phyloP scores from a whole-genome alignment of 345 rosid genomes.

The Draba incana region DNA sequence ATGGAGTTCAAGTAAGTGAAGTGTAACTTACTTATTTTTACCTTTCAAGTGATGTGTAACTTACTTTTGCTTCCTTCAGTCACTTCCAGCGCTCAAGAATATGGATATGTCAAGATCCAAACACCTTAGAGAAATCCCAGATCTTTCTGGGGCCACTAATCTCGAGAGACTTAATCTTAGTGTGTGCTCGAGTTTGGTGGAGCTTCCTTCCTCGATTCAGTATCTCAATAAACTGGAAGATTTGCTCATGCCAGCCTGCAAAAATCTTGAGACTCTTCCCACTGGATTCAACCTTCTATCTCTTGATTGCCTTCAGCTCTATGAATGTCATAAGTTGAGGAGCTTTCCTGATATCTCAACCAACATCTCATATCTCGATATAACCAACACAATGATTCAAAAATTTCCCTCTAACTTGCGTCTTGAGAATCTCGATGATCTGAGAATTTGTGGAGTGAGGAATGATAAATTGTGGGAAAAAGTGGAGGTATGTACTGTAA shows the following conservation, averaged over 20 bases:
- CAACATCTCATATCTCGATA: not conserved
- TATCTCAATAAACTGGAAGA: conserved; percentile 11
- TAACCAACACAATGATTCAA: not conserved
- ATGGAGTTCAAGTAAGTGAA: not conserved
- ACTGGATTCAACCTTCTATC: not conserved
- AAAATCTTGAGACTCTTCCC: not conserved
- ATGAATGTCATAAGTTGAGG: conserved; percentile 22
- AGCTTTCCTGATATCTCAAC: conserved; percentile 27
- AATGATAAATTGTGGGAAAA: conserved; percentile 11
- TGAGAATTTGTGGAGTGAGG: not conserved
- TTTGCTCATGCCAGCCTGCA: conserved; percentile 1
- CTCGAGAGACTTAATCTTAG: conserved; percentile 15
- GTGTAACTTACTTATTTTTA: no score
- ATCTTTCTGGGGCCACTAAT: conserved; percentile 17
- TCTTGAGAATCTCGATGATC: conserved; percentile 10
- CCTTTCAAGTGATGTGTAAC: no score
- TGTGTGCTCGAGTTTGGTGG: conserved; percentile 19
- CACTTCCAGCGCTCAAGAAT: no score
- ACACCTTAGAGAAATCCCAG: conserved; percentile 24
- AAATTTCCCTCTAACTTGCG: not conserved
- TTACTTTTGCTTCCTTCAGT: no score
- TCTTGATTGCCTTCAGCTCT: not conserved
- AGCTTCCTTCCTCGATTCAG: conserved; percentile 3
- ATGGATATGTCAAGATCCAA: not conserved
- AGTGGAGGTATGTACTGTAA: not conserved